Evolutionary conservation across 2,329 filamentous ascomycete genomes (phyloP).

Genomic region (Colletotrichum navitas): DNA sequence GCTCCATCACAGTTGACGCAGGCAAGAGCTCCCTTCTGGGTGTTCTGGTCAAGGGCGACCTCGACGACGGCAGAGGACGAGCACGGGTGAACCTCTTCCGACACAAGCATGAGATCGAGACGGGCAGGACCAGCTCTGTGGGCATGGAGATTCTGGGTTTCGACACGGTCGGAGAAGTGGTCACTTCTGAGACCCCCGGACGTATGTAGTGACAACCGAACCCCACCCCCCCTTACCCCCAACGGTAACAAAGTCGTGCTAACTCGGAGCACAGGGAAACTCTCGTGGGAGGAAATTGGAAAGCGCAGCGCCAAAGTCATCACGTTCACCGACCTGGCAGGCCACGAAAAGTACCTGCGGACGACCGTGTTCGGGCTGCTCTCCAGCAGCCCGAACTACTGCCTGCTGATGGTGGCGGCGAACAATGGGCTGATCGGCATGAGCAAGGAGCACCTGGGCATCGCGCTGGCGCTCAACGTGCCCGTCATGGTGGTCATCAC

Average conservation of each 20-base stretch:
- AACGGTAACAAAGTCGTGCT: conserved; percentile 40
- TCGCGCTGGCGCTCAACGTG: conserved; percentile 93
- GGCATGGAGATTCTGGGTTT: conserved; percentile 99
- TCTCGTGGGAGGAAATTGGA: conserved; percentile 98
- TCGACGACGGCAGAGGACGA: conserved; percentile 94
- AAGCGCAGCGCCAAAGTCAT: conserved; percentile 96
- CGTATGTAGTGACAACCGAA: conserved; percentile 64
- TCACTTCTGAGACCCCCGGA: conserved; percentile 84
- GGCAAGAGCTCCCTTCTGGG: conserved; percentile 97
- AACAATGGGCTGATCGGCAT: conserved; percentile 98
- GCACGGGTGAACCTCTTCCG: conserved; percentile 96
- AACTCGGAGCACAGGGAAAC: conserved; percentile 57
- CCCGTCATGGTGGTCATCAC: conserved; percentile 98
- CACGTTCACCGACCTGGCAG: conserved; percentile 93
- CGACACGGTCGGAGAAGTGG: conserved; percentile 85
- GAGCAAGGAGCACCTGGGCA: conserved; percentile 97
- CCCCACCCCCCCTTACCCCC: fast-evolving
- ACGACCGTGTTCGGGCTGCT: conserved; percentile 97
- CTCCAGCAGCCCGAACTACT: conserved; percentile 96
- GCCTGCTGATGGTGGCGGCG: conserved; percentile 96
- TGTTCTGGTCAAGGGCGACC: conserved; percentile 92
- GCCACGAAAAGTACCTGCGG: conserved; percentile 93
- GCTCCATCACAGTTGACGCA: conserved; percentile 79
- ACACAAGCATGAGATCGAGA: conserved; percentile 98
- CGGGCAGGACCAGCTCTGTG: conserved; percentile 93